Percentiles rank a stretch among this genome's conserved stretches.
phyloP scores from a whole-genome alignment of 345 rosid species.

The Ceriops tagal region DNA sequence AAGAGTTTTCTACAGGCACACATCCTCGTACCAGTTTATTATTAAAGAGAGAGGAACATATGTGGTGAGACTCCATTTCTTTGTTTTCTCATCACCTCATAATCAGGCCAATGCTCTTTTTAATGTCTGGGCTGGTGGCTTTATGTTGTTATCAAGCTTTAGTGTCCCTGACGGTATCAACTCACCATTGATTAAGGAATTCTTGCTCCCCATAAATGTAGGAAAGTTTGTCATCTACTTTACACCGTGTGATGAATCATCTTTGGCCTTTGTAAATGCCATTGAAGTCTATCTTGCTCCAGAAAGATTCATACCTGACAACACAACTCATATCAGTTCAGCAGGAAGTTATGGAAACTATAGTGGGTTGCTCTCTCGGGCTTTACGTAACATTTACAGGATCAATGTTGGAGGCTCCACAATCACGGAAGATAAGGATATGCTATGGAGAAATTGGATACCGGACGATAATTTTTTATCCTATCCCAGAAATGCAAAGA shows the following conservation, averaged over 20 bases:
- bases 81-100: conserved; percentile 4
- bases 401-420: conserved; percentile 42
- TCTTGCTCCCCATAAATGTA: neutral
- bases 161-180: neutral
- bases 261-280: conserved; percentile 57
- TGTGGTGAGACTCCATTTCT: conserved; percentile 24
- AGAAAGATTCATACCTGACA: conserved; percentile 16
- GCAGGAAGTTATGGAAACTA: neutral
- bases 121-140: conserved; percentile 9
- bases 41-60: neutral
- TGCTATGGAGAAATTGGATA: conserved; percentile 40
- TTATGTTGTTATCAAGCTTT: conserved; percentile 9
- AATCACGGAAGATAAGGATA: conserved; percentile 27
- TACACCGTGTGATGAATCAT: conserved; percentile 26
- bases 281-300: conserved; percentile 51
- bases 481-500: conserved; percentile 14
- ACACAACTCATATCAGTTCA: neutral
- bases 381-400: conserved; percentile 30
- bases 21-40: neutral
- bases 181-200: conserved; percentile 5
- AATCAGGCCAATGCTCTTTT: conserved; percentile 12
- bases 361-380: conserved; percentile 16
- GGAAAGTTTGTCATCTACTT: conserved; percentile 25
- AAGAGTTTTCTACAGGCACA: conserved; percentile 12
- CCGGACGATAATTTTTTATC: conserved; percentile 30